A percentile compares a stretch with the other conserved stretches of the same genome.
phyloP scores from a whole-genome alignment of 2,329 filamentous ascomycete genomes.

The Colletotrichum eremochloae region DNA sequence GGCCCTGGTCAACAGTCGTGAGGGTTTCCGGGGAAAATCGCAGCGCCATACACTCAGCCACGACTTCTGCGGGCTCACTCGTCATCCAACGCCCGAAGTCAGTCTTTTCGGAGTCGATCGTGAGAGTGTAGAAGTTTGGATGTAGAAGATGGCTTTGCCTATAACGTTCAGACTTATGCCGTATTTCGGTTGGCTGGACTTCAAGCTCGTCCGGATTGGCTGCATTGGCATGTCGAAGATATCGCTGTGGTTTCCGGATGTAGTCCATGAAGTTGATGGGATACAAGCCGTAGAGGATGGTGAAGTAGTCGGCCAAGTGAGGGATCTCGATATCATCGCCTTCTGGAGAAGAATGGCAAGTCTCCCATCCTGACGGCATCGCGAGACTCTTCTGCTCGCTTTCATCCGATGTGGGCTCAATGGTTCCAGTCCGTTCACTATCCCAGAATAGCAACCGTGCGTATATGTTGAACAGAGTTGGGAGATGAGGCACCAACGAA shows the following conservation, averaged over 20 bases:
- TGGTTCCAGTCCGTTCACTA: constrained; percentile 59
- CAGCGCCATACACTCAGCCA: constrained; percentile 83
- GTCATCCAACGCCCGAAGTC: constrained; percentile 84
- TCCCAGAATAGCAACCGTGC: constrained; percentile 86
- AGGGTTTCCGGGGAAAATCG: constrained; percentile 54
- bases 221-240: constrained; percentile 79
- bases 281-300: constrained; percentile 85
- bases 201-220: constrained; percentile 80
- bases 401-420: constrained; percentile 56
- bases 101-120: constrained; percentile 82
- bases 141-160: constrained; percentile 80
- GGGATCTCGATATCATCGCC: constrained; percentile 73
- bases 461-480: constrained; percentile 85
- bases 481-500: constrained; percentile 76
- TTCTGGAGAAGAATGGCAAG: constrained; percentile 71
- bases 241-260: constrained; percentile 84
- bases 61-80: constrained; percentile 82
- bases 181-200: constrained; percentile 82
- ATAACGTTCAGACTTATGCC: constrained; percentile 81
- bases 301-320: constrained; percentile 82
- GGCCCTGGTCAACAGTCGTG: constrained; percentile 31
- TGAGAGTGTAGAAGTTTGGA: constrained; percentile 86
- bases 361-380: constrained; percentile 70
- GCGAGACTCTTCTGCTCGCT: constrained; percentile 50
- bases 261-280: constrained; percentile 90